Evolutionary conservation across 2,329 filamentous ascomycete species (phyloP).

Genomic region (Thelonectria rubi): DNA sequence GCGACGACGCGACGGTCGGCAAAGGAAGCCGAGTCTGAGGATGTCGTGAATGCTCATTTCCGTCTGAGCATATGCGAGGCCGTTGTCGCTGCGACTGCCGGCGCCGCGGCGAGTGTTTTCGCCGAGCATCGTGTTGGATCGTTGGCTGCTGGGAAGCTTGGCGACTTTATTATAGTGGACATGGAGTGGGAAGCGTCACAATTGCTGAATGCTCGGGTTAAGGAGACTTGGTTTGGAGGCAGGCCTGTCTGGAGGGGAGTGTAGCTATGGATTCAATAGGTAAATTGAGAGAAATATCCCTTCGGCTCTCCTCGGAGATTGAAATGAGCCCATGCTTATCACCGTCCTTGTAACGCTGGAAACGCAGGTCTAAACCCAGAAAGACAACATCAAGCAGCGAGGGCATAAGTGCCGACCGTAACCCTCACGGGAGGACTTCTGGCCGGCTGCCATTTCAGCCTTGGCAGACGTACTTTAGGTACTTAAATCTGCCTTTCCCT

Average conservation of each 20-base stretch:
- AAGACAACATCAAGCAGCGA: no score
- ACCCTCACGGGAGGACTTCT: no score
- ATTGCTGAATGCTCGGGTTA: constrained; percentile 55
- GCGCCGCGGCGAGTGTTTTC: constrained; percentile 61
- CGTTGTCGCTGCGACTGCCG: constrained; percentile 58
- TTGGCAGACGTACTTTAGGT: no score
- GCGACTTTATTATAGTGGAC: constrained; percentile 58
- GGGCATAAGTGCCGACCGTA: no score
- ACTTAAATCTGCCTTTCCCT: no score
- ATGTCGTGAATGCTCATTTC: constrained; percentile 59
- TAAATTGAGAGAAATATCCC: no score
- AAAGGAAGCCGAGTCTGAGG: constrained; percentile 50
- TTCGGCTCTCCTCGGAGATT: no score
- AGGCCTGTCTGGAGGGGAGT: constrained; percentile 50
- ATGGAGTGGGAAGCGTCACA: constrained; percentile 57
- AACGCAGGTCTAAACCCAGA: no score
- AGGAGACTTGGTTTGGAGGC: constrained; percentile 61
- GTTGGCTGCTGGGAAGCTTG: constrained; percentile 58
- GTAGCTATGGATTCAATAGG: no score
- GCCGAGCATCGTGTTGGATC: constrained; percentile 58
- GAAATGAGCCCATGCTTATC: no score
- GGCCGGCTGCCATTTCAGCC: no score
- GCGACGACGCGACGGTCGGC: constrained; percentile 62
- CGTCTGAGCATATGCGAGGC: constrained; percentile 58
- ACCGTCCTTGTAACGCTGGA: no score